Conservation (phyloP, 805 yeast species). For the Metschnikowia koreensis region DNA sequence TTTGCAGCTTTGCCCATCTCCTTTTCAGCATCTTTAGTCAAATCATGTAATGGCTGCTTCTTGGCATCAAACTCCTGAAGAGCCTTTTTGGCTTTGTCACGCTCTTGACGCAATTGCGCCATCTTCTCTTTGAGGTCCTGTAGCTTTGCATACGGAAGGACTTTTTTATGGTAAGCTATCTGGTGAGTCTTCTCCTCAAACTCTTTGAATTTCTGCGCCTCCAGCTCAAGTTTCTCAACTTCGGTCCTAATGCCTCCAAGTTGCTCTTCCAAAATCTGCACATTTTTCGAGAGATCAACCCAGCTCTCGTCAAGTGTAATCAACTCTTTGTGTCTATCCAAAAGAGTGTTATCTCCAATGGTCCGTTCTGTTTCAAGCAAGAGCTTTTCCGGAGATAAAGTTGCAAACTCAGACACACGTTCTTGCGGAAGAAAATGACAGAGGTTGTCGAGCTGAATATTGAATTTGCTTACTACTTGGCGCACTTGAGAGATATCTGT, state of each 20-base stretch:
- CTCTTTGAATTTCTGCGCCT: constrained; percentile 46
- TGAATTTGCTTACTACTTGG: constrained; percentile 45
- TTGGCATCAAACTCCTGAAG: constrained; percentile 26
- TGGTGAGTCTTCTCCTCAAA: constrained; percentile 46
- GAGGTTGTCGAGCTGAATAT: constrained; percentile 84
- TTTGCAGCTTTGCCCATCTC: neutral
- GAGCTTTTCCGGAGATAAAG: constrained; percentile 69
- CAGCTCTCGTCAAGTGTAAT: constrained; percentile 47
- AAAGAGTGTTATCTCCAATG: constrained; percentile 59
- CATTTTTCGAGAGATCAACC: constrained; percentile 24
- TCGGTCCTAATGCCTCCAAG: constrained; percentile 35
- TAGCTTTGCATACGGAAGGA: constrained; percentile 41
- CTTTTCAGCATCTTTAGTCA: neutral
- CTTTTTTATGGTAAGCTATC: constrained; percentile 34
- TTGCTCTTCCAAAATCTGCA: constrained; percentile 28
- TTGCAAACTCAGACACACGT: constrained; percentile 88
- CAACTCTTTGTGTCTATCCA: constrained; percentile 55
- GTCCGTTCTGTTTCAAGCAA: constrained; percentile 80
- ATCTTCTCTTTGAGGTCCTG: constrained; percentile 36
- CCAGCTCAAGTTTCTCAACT: constrained; percentile 40
- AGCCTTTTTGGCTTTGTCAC: constrained; percentile 35
- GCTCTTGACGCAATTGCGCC: constrained; percentile 30
- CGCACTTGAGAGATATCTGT: constrained; percentile 47
- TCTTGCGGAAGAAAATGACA: constrained; percentile 97
- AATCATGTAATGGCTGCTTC: constrained; percentile 24